These are phyloP conservation scores for Caloboletus firmus DNA, from an alignment of 1,284 basidiomycete genomes.

Conservation along the genomic window DNA sequence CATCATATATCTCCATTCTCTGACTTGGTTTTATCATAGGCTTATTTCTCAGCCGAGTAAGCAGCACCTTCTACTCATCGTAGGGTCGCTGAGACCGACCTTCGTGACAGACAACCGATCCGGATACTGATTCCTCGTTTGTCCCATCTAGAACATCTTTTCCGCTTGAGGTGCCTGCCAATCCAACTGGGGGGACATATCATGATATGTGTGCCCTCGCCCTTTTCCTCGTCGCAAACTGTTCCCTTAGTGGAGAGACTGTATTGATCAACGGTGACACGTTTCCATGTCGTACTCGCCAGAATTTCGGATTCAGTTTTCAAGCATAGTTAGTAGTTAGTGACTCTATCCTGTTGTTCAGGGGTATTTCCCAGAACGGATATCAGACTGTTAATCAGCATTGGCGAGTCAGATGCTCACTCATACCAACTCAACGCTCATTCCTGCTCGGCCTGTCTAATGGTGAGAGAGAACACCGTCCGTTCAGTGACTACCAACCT, in stretches of 20 bases:
- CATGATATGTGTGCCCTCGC: neutral
- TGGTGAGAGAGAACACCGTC: constrained; percentile 17
- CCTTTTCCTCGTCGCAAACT: neutral
- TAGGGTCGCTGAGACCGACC: neutral
- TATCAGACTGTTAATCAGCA: constrained; percentile 20
- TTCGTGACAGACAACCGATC: neutral
- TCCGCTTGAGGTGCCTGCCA: neutral
- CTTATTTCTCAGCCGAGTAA: neutral
- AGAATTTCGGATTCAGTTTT: neutral
- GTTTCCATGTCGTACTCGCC: too few relatives aligned
- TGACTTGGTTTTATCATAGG: neutral
- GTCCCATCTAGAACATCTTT: neutral
- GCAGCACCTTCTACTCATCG: neutral
- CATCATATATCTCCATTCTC: neutral
- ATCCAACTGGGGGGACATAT: neutral
- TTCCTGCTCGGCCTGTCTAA: neutral
- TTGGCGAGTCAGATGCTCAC: neutral
- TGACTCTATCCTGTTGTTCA: neutral
- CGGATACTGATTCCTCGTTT: neutral
- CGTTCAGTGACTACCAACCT: neutral
- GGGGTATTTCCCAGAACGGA: constrained; percentile 22
- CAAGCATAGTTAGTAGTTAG: too few relatives aligned
- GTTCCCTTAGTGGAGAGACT: neutral
- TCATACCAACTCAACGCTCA: neutral
- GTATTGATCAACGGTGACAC: neutral